phyloP scores from a whole-genome alignment of 768 basidiomycete genomes.

The Floccularia luteovirens region DNA sequence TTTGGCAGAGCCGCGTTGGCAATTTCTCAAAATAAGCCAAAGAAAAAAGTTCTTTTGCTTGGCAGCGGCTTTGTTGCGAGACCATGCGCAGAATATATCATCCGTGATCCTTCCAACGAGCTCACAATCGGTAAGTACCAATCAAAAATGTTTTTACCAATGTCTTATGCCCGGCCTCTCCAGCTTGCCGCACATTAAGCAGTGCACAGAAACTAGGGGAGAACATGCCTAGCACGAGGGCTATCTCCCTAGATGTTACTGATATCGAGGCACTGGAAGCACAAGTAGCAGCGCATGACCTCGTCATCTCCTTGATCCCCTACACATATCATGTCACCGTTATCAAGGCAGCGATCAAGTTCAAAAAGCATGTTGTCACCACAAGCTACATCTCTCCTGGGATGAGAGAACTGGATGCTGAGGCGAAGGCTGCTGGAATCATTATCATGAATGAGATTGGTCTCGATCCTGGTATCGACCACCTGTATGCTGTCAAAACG shows the following conservation, averaged over 20 bases:
- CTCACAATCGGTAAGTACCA: conserved; percentile 69
- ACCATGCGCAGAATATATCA: conserved; percentile 94
- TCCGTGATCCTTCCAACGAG: conserved; percentile 69
- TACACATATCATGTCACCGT: conserved; percentile 88
- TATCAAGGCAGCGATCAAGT: conserved; percentile 85
- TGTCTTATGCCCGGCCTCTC: conserved; percentile 1
- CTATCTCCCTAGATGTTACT: conserved; percentile 77
- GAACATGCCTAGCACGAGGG: conserved; percentile 62
- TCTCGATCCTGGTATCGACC: conserved; percentile 92
- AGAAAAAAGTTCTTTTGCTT: conserved; percentile 75
- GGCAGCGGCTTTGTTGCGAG: conserved; percentile 94
- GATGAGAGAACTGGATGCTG: conserved; percentile 81
- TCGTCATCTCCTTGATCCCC: conserved; percentile 95
- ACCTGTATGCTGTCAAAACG: conserved; percentile 90
- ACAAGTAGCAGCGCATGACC: conserved; percentile 78
- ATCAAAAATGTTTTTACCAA: neutral
- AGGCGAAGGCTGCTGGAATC: conserved; percentile 79
- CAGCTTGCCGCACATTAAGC: conserved; percentile 84
- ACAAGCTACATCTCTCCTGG: conserved; percentile 92
- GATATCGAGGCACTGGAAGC: conserved; percentile 66
- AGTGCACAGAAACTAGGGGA: conserved; percentile 64
- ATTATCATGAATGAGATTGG: conserved; percentile 97
- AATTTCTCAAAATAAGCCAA: conserved; percentile 30
- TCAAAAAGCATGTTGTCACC: conserved; percentile 91
- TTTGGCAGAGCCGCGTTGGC: conserved; percentile 61